phyloP scores from a whole-genome alignment of 306 rosid genomes.

The Vicia faba region DNA sequence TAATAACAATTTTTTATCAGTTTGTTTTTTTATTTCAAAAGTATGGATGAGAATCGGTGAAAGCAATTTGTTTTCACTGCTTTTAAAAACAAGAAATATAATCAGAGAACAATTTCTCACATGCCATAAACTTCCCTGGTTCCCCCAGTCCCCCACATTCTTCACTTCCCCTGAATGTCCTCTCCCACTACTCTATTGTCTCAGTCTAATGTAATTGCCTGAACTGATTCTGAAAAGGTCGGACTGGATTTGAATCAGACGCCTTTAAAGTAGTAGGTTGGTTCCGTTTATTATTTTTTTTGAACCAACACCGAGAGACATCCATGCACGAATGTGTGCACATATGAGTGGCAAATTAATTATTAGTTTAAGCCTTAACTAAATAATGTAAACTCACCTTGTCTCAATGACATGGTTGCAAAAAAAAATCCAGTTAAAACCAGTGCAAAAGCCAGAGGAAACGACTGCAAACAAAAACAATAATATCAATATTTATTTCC shows the following conservation, averaged over 20 bases:
- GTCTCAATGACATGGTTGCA: conserved; percentile 79
- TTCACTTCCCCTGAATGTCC: too few relatives aligned
- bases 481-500: conserved; percentile 26
- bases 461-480: conserved; percentile 61
- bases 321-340: neutral
- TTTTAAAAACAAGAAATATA: neutral
- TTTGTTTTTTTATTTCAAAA: conserved; percentile 1
- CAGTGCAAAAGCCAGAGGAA: conserved; percentile 77
- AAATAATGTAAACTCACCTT: conserved; percentile 60
- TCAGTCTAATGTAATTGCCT: conserved; percentile 5
- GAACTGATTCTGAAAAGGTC: conserved; percentile 8
- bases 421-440: conserved; percentile 78
- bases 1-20: neutral
- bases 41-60: neutral
- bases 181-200: too few relatives aligned
- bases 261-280: conserved; percentile 6
- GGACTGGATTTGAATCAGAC: neutral
- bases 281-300: neutral
- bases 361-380: conserved; percentile 16
- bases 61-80: conserved; percentile 4
- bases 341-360: neutral
- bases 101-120: too few relatives aligned
- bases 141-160: too few relatives aligned
- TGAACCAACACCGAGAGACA: neutral
- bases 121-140: too few relatives aligned